Evolutionary conservation across 2,329 filamentous ascomycete species (phyloP), one percentile per base, ranked within the genome.

Genomic region (Fonsecaea nubica): DNA sequence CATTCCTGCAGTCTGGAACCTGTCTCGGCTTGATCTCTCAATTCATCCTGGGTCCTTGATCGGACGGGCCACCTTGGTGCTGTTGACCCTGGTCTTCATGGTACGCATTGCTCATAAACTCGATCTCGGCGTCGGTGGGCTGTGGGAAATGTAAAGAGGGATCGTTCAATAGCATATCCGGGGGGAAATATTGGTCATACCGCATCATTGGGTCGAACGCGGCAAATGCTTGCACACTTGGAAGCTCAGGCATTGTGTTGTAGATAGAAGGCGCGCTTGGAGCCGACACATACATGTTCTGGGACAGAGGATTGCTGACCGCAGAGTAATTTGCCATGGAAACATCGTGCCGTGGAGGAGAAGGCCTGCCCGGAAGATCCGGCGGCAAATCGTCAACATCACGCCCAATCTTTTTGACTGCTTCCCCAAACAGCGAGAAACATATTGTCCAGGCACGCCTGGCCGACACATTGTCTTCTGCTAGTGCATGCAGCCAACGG

Each of bases 361-460:
- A 45, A 25, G 60, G 52, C 42, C 64, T 65, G 5, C 67, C 67
- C 13, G 72, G 71, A 48, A 67, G 67, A 15, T 62, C 40, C 12
- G 62, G 57, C 4, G 77, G 74, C 15, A 78, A 64, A 32, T 78
- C 76, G 30, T 72, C 72, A 3, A 76, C 67, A 18, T 74, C 72
- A 5, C 74, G 73, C 10, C 74, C 75, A 36, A 78, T 70, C 25
- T 77, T 74, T 7, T 73, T 75, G 6, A 74, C 76, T 2, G 80
- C 71, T 6, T 75, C 76, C 32, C 71, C 74, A 7, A 80, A 70
- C 64, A 79, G 75, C 2, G 74, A 68, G 58, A 79, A 76, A 61
- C 79, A 81, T n/a, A 80, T 71, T 55, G 76, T 72, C 79, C 80
- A 82, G 10, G 79, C 79, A 54, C 79, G 78, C 59, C 74, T 71